These are phyloP conservation scores for Coleophoma crateriformis DNA, from an alignment of 2,329 filamentous ascomycete genomes.

Conservation along the genomic window DNA sequence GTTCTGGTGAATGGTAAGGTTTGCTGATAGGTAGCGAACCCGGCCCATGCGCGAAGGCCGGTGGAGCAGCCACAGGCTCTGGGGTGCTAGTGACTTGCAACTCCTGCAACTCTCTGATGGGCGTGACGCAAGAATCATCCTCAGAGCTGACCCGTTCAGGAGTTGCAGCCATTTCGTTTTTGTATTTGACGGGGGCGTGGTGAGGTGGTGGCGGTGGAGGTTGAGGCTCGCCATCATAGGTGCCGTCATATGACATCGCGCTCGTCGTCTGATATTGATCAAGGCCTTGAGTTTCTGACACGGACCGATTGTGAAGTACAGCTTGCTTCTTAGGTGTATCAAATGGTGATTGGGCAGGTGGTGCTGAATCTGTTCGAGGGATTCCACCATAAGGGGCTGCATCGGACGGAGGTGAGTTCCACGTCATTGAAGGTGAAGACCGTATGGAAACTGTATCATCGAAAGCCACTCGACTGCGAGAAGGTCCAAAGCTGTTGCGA, in stretches of 20 bases:
- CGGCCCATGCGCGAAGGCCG: conserved; percentile 72
- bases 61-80: conserved; percentile 72
- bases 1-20: conserved; percentile 70
- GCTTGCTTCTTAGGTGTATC: conserved; percentile 6
- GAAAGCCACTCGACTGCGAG: conserved; percentile 49
- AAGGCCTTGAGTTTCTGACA: conserved; percentile 24
- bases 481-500: conserved; percentile 46
- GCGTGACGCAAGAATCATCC: conserved; percentile 40
- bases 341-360: conserved; percentile 31
- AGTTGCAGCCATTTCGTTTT: conserved; percentile 38
- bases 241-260: conserved; percentile 16
- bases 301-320: conserved; percentile 20
- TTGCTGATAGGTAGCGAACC: conserved; percentile 63
- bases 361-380: conserved; percentile 44
- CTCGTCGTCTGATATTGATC: conserved; percentile 17
- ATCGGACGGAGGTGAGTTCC: conserved; percentile 14
- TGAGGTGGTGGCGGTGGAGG: conserved; percentile 22
- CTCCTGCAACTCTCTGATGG: conserved; percentile 45
- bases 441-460: conserved; percentile 45
- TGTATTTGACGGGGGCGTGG: conserved; percentile 23
- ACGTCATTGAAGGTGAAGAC: conserved; percentile 41
- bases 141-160: conserved; percentile 53
- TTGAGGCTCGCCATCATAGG: conserved; percentile 10
- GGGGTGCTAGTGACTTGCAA: conserved; percentile 54
- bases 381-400: conserved; percentile 7